Evolutionary conservation across 345 rosid species (phyloP).

Genomic region (Mangifera indica): DNA sequence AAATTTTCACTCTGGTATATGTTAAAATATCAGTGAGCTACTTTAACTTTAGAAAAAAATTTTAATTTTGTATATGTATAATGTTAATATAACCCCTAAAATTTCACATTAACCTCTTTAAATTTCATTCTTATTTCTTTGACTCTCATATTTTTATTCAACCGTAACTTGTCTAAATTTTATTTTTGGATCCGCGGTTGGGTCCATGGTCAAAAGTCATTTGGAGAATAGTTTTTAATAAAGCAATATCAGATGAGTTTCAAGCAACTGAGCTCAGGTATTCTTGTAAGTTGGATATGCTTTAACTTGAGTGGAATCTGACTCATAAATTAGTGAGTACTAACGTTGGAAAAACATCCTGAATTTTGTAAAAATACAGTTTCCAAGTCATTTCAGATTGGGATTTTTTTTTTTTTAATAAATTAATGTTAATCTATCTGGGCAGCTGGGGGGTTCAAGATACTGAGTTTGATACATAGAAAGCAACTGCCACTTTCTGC

Average conservation of each 20-base stretch:
- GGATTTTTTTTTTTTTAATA: neutral
- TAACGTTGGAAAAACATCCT: neutral
- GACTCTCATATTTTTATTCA: too few relatives aligned
- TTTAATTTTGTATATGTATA: too few relatives aligned
- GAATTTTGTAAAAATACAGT: neutral
- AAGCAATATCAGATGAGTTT: neutral
- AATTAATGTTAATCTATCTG: neutral
- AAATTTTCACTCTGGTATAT: too few relatives aligned
- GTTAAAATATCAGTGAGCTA: too few relatives aligned
- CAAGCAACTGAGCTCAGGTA: neutral
- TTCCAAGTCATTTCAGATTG: neutral
- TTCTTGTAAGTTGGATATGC: neutral
- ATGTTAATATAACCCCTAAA: too few relatives aligned
- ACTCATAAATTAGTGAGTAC: neutral
- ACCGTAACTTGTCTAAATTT: too few relatives aligned
- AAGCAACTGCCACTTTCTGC: slow-evolving; percentile 1
- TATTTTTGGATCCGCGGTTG: too few relatives aligned
- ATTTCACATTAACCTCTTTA: too few relatives aligned
- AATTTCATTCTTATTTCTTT: too few relatives aligned
- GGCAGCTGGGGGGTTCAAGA: neutral
- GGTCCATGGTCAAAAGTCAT: too few relatives aligned
- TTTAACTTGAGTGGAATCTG: neutral
- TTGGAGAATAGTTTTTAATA: too few relatives aligned
- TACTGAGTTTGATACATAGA: neutral
- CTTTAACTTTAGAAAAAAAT: too few relatives aligned